phyloP scores from a whole-genome alignment of 1,139 yeast genomes.

The Blastobotrys raffinosifermentans region DNA sequence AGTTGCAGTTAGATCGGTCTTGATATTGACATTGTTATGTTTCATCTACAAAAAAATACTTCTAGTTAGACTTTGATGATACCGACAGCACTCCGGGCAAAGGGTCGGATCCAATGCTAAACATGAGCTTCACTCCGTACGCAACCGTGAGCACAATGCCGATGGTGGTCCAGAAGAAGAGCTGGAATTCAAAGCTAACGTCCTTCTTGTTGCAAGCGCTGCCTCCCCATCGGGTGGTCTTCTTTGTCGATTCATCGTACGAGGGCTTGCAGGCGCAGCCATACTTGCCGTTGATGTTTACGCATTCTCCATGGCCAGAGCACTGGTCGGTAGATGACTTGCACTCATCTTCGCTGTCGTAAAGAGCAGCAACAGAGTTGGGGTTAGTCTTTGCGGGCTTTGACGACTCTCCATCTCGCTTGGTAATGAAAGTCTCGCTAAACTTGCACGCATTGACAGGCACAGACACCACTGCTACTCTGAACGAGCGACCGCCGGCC shows the following conservation, averaged over 20 bases:
- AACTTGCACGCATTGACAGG: slow-evolving; percentile 14
- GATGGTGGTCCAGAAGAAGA: slow-evolving; percentile 60
- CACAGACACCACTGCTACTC: slow-evolving; percentile 20
- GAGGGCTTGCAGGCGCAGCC: slow-evolving; percentile 55
- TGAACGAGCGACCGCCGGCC: slow-evolving; percentile 9
- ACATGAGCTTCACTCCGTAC: slow-evolving; percentile 51
- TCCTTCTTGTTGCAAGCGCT: slow-evolving; percentile 60
- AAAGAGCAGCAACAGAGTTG: slow-evolving; percentile 3
- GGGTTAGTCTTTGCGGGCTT: slow-evolving; percentile 4
- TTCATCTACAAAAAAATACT: neutral
- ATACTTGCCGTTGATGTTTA: slow-evolving; percentile 38
- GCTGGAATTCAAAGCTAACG: slow-evolving; percentile 55
- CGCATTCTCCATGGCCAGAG: slow-evolving; percentile 58
- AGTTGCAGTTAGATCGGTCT: neutral
- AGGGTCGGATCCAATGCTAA: slow-evolving; percentile 50
- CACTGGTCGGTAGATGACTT: slow-evolving; percentile 49
- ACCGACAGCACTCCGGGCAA: slow-evolving; percentile 66
- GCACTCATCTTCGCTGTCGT: slow-evolving; percentile 46
- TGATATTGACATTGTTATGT: too few relatives aligned
- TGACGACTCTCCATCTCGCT: slow-evolving; percentile 7
- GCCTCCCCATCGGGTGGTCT: slow-evolving; percentile 64
- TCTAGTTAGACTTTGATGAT: slow-evolving; percentile 37
- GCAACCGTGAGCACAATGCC: slow-evolving; percentile 43
- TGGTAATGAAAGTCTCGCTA: slow-evolving; percentile 7
- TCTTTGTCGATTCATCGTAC: slow-evolving; percentile 39